These are phyloP conservation scores for Acacia pycnantha DNA, from an alignment of 331 rosid species.

Conservation along the genomic window DNA sequence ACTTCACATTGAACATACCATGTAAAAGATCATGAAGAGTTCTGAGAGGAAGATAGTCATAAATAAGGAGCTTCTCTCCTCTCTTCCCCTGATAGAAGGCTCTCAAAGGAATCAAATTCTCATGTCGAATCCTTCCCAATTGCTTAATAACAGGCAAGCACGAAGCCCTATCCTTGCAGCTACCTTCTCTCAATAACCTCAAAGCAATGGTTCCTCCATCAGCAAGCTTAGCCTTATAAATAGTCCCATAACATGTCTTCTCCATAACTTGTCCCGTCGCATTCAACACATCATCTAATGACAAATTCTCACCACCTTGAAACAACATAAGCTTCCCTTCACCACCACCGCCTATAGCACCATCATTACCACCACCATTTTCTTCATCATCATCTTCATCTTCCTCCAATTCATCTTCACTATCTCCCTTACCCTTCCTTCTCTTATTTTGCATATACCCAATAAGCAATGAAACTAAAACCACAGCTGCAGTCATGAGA, in stretches of 20 bases:
- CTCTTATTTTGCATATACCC: slow-evolving; percentile 93
- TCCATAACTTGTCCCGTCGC: slow-evolving; percentile 99
- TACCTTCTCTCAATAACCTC: slow-evolving; percentile 91
- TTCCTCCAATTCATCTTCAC: slow-evolving; percentile 79
- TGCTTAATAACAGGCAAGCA: slow-evolving; percentile 80
- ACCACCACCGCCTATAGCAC: slow-evolving; percentile 41
- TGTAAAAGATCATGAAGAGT: slow-evolving; percentile 81
- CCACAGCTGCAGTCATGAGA: slow-evolving; percentile 89
- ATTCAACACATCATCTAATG: slow-evolving; percentile 90
- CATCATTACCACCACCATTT: slow-evolving; percentile 14
- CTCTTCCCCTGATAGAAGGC: slow-evolving; percentile 98
- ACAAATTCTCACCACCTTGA: slow-evolving; percentile 92
- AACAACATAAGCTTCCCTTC: slow-evolving; percentile 93
- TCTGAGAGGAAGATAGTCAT: slow-evolving; percentile 81
- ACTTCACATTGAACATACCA: slow-evolving; percentile 40
- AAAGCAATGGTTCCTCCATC: slow-evolving; percentile 90
- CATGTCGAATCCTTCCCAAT: slow-evolving; percentile 86
- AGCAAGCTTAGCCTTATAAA: slow-evolving; percentile 95
- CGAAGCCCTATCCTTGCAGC: slow-evolving; percentile 82
- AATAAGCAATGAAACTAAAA: slow-evolving; percentile 80
- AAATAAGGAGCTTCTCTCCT: slow-evolving; percentile 96
- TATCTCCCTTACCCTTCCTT: slow-evolving; percentile 69
- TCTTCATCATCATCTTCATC: slow-evolving; percentile 62
- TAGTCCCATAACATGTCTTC: slow-evolving; percentile 94
- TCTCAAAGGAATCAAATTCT: slow-evolving; percentile 93